These are phyloP conservation scores for Jimgerdemannia flammicorona DNA, from an alignment of 192 early-diverging fungal genomes.

Conservation along the genomic window DNA sequence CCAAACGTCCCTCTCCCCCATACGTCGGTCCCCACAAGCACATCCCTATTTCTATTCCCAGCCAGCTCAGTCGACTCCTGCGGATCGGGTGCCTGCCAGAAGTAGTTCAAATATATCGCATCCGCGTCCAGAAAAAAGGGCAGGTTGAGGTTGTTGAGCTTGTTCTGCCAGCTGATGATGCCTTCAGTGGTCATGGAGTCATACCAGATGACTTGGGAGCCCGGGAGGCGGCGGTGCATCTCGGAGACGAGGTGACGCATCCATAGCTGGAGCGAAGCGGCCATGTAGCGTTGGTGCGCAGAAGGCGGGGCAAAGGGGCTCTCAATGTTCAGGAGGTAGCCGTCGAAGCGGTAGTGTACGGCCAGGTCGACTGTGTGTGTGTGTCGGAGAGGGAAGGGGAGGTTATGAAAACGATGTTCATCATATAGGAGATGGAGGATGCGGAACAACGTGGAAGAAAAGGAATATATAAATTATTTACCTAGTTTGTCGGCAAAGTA, in stretches of 20 bases:
- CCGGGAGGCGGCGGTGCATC: slow-evolving; percentile 45
- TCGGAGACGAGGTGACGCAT: slow-evolving; percentile 39
- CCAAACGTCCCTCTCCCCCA: slow-evolving; percentile 62
- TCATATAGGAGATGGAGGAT: no score
- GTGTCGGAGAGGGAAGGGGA: slow-evolving; percentile 2
- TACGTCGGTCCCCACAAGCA: slow-evolving; percentile 64
- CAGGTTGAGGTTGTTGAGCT: slow-evolving; percentile 42
- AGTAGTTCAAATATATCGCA: slow-evolving; percentile 43
- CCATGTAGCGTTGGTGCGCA: slow-evolving; percentile 16
- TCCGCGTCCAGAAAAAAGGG: slow-evolving; percentile 53
- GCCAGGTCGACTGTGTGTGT: slow-evolving; percentile 46
- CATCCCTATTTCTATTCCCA: slow-evolving; percentile 30
- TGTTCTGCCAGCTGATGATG: slow-evolving; percentile 57
- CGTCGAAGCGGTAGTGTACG: slow-evolving; percentile 63
- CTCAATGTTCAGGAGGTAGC: slow-evolving; percentile 68
- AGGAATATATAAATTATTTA: slow-evolving; percentile 13
- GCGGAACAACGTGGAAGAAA: background rate
- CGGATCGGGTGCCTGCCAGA: slow-evolving; percentile 29
- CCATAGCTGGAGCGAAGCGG: background rate
- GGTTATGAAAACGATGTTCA: no score
- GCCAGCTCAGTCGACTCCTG: slow-evolving; percentile 29
- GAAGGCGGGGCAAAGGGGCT: slow-evolving; percentile 31
- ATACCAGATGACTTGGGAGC: slow-evolving; percentile 56
- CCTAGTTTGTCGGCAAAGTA: slow-evolving; percentile 54
- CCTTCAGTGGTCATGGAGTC: slow-evolving; percentile 54